phyloP scores from a whole-genome alignment of 805 yeast species.

The Schwanniomyces yamadae region DNA sequence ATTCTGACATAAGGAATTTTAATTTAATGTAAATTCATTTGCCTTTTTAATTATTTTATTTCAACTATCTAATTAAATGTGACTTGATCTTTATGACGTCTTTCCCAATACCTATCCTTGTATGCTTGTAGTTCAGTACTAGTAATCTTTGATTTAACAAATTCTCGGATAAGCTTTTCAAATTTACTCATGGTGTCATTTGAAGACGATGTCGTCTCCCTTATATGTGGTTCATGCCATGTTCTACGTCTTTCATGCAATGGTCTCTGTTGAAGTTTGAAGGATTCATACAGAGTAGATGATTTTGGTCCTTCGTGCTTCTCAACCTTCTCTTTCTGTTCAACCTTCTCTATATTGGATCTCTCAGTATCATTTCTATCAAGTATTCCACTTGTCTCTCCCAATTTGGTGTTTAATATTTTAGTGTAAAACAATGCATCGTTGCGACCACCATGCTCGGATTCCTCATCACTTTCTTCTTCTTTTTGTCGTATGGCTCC shows the following conservation, averaged over 20 bases:
- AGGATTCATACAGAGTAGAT: no score
- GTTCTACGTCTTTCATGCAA: no score
- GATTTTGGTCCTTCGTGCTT: no score
- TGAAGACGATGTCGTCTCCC: no score
- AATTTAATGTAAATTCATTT: background rate
- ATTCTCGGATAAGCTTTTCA: background rate
- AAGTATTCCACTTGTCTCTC: slow-evolving; percentile 4
- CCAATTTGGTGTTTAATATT: slow-evolving; percentile 2
- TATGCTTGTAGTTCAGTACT: slow-evolving; percentile 11
- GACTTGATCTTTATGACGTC: slow-evolving; percentile 4
- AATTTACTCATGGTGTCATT: no score
- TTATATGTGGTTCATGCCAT: no score
- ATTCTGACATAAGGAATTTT: background rate
- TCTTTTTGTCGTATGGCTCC: background rate
- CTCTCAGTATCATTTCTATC: no score
- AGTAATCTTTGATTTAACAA: slow-evolving; percentile 14
- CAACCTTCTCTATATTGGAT: background rate
- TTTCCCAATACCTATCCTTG: slow-evolving; percentile 11
- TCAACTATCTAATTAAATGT: background rate
- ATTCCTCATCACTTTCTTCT: slow-evolving; percentile 6
- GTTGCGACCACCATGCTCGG: slow-evolving; percentile 5
- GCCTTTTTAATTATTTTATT: background rate
- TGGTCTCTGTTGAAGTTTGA: no score
- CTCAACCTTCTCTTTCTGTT: background rate
- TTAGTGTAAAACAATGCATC: slow-evolving; percentile 6